Evolutionary conservation across 78 protist species (phyloP).

Genomic region (Goniomonas avonlea): DNA sequence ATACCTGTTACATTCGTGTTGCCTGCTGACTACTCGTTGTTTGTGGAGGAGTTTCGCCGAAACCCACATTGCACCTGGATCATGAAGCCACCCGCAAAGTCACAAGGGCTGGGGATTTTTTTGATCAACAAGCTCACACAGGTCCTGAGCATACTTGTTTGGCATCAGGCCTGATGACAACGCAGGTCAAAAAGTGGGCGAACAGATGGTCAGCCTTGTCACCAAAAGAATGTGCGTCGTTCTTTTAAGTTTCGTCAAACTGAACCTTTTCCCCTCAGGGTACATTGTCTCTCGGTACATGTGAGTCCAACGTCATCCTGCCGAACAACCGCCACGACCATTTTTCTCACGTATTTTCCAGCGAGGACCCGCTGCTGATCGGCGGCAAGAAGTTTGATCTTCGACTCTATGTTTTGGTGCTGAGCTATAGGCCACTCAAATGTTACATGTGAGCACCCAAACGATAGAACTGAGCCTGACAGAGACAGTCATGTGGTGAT

Average conservation of each 20-base stretch:
- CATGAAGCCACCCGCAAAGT: slow-evolving; percentile 61
- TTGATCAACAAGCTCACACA: slow-evolving; percentile 68
- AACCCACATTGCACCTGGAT: slow-evolving; percentile 56
- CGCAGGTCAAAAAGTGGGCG: slow-evolving; percentile 65
- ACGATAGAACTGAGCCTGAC: too few species aligned
- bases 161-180: too few species aligned
- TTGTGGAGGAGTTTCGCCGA: slow-evolving; percentile 57
- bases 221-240: too few species aligned
- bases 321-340: too few species aligned
- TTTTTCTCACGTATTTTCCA: too few species aligned
- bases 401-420: slow-evolving; percentile 51
- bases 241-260: too few species aligned
- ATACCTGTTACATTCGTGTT: slow-evolving; percentile 52
- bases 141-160: too few species aligned
- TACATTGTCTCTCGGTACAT: slow-evolving; percentile 53
- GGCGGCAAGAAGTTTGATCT: slow-evolving; percentile 67
- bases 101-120: slow-evolving; percentile 80
- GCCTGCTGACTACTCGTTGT: slow-evolving; percentile 61
- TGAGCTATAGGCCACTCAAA: too few species aligned
- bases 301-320: too few species aligned
- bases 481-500: too few species aligned
- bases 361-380: slow-evolving; percentile 55
- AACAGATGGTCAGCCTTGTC: slow-evolving; percentile 3
- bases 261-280: too few species aligned
- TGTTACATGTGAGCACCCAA: too few species aligned